These are phyloP conservation scores for Moesziomyces antarcticus DNA, from an alignment of 1,284 basidiomycete species.

Conservation along the genomic window DNA sequence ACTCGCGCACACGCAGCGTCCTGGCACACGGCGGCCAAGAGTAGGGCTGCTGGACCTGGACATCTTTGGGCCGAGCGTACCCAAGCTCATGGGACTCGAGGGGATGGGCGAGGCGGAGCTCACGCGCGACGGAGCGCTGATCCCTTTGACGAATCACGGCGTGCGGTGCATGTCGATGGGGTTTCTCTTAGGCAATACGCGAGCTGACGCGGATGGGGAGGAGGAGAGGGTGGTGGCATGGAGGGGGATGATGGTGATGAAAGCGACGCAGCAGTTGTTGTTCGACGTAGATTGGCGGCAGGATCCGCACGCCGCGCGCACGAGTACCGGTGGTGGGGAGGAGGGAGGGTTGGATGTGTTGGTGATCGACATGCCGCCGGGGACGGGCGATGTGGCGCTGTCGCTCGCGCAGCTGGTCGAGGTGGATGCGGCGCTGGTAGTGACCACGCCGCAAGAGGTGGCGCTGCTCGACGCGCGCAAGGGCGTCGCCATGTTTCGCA, in stretches of 20 bases:
- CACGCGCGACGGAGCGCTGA: constrained; percentile 75
- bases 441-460: constrained; percentile 95
- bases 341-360: constrained; percentile 77
- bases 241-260: constrained; percentile 98
- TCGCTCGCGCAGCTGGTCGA: constrained; percentile 88
- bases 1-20: constrained; percentile 68
- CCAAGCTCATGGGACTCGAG: constrained; percentile 92
- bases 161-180: constrained; percentile 98
- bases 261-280: constrained; percentile 93
- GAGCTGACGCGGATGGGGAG: not conserved
- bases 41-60: constrained; percentile 94
- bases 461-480: constrained; percentile 91
- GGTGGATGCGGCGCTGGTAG: constrained; percentile 68
- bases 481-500: constrained; percentile 91
- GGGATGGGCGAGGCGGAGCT: constrained; percentile 81
- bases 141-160: constrained; percentile 88
- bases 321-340: no score
- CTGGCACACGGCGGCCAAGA: constrained; percentile 64
- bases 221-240: constrained; percentile 76
- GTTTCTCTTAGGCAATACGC: constrained; percentile 71
- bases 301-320: constrained; percentile 9
- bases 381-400: constrained; percentile 94
- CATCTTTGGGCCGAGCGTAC: constrained; percentile 95
- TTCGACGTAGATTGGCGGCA: constrained; percentile 93
- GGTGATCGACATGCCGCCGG: constrained; percentile 96